These are phyloP conservation scores for Botrytis sinoallii DNA, from an alignment of 2,329 filamentous ascomycete genomes.

Conservation along the genomic window DNA sequence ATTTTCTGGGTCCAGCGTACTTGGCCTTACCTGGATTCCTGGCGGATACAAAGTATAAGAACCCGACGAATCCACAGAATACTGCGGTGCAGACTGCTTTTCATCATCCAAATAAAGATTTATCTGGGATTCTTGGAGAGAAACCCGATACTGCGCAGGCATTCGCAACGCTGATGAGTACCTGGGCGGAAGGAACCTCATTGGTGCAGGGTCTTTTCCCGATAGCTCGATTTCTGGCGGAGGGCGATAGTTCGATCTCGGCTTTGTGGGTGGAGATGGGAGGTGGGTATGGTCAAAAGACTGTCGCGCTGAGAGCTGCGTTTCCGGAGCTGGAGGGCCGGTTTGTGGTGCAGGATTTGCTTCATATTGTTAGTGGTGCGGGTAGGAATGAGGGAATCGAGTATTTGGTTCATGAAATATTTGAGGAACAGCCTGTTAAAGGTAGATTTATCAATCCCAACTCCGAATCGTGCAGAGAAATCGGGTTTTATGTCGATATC, in stretches of 20 bases:
- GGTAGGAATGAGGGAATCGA: conserved; percentile 19
- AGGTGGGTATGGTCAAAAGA: neutral
- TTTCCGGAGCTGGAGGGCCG: neutral
- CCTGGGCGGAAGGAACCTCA: neutral
- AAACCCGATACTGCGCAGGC: neutral
- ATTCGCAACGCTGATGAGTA: neutral
- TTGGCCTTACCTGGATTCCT: neutral
- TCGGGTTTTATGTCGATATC: neutral
- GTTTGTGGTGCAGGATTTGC: neutral
- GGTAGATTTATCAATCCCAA: conserved; percentile 14
- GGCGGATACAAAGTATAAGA: neutral
- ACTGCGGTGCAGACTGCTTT: neutral
- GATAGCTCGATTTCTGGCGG: neutral
- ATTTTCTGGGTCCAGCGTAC: neutral
- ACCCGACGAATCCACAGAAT: neutral
- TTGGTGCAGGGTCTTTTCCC: neutral
- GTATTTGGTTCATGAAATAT: conserved; percentile 33
- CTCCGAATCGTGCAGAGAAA: neutral
- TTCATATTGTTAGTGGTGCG: neutral
- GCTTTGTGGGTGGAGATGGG: neutral
- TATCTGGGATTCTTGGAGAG: neutral
- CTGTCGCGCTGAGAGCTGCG: neutral
- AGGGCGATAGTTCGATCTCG: neutral
- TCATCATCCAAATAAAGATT: neutral
- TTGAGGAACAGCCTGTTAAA: conserved; percentile 32